phyloP scores from a whole-genome alignment of 345 rosid genomes.

The Angophora floribunda region DNA sequence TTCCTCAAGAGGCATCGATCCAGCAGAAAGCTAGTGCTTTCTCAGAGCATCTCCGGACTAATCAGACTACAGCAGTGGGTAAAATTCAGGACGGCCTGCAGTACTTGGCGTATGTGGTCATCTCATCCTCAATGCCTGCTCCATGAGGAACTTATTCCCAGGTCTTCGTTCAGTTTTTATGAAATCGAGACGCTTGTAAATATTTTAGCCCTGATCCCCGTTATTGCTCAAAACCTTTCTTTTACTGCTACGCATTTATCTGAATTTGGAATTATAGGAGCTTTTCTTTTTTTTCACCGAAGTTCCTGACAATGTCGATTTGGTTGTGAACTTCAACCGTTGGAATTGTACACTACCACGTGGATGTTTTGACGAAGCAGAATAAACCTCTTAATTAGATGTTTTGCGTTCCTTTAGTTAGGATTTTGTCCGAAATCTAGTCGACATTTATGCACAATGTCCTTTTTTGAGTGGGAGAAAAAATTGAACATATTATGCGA shows the following conservation, averaged over 20 bases:
- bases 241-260: neutral
- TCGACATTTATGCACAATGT: neutral
- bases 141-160: slow-evolving; percentile 17
- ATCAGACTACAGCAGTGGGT: neutral
- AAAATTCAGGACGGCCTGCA: slow-evolving; percentile 3
- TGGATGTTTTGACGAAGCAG: neutral
- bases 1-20: neutral
- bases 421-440: neutral
- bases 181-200: neutral
- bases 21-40: slow-evolving; percentile 1
- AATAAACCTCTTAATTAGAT: neutral
- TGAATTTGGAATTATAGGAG: neutral
- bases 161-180: neutral
- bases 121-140: slow-evolving; percentile 56
- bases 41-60: neutral
- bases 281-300: neutral
- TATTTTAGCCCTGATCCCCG: neutral
- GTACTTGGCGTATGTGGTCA: neutral
- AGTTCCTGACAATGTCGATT: neutral
- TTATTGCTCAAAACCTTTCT: neutral
- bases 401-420: neutral
- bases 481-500: neutral
- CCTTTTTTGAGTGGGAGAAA: neutral
- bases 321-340: neutral
- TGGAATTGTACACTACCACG: neutral